Evolutionary conservation across 805 yeast species (phyloP).

Genomic region (Sporopachydermia lactativora): DNA sequence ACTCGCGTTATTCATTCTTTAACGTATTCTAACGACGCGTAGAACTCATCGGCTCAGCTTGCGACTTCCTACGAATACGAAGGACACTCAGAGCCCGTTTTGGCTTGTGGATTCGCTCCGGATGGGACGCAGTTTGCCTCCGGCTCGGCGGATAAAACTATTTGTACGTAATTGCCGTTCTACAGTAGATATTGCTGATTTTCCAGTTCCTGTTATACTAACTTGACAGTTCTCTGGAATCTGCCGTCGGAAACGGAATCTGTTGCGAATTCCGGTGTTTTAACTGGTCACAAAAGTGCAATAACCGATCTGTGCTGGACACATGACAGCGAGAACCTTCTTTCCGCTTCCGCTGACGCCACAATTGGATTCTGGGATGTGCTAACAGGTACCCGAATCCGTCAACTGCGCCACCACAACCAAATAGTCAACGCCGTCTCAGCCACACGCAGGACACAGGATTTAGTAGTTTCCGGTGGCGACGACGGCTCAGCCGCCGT

Average conservation of each 20-base stretch:
- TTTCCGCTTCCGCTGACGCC: constrained; percentile 46
- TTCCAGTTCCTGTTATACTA: constrained; percentile 1
- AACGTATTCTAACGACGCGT: too few species aligned
- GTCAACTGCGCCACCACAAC: constrained; percentile 40
- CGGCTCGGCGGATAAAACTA: constrained; percentile 43
- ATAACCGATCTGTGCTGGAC: constrained; percentile 47
- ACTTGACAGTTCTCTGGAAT: constrained; percentile 26
- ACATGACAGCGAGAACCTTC: constrained; percentile 26
- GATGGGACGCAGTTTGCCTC: constrained; percentile 43
- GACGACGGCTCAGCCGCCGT: constrained; percentile 48
- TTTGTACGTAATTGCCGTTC: constrained; percentile 19
- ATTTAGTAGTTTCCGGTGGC: constrained; percentile 35
- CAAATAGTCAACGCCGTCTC: constrained; percentile 43
- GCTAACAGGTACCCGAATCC: constrained; percentile 35
- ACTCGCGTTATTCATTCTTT: too few species aligned
- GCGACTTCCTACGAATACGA: constrained; percentile 12
- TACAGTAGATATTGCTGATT: constrained; percentile 7
- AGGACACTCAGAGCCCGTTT: constrained; percentile 42
- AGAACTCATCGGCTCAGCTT: too few species aligned
- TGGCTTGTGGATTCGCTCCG: constrained; percentile 35
- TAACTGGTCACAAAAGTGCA: constrained; percentile 49
- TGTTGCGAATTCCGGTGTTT: constrained; percentile 28
- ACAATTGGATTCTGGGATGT: constrained; percentile 52
- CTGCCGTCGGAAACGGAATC: constrained; percentile 18
- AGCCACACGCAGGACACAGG: constrained; percentile 17